Conservation (phyloP, 1,139 yeast genomes). For the Lodderomyces metapsilosis region DNA sequence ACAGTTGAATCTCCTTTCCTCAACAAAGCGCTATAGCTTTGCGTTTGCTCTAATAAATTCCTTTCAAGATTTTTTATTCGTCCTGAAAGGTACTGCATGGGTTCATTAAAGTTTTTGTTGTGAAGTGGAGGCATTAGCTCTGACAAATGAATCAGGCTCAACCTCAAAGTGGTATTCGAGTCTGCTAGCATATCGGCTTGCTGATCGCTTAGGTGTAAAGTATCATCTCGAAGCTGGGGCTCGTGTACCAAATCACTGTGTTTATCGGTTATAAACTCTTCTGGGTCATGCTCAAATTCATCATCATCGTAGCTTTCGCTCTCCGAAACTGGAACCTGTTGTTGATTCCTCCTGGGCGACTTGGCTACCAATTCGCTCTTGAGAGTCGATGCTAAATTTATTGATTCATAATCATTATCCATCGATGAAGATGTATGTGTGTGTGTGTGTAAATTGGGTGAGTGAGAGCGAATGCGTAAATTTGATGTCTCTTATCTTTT, state of each 20-base stretch:
- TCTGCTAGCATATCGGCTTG: background rate
- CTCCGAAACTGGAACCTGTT: constrained; percentile 10
- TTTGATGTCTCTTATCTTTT: no score
- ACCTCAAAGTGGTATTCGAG: background rate
- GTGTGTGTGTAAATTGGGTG: no score
- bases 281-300: constrained; percentile 23
- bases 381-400: constrained; percentile 14
- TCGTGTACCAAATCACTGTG: constrained; percentile 1
- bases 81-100: constrained; percentile 15
- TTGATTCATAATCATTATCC: constrained; percentile 15
- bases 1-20: constrained; percentile 34
- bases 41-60: constrained; percentile 10
- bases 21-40: constrained; percentile 16
- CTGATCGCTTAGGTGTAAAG: background rate
- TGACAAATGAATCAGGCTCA: background rate
- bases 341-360: constrained; percentile 10
- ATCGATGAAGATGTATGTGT: constrained; percentile 1
- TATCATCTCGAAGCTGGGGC: background rate
- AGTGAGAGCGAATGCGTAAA: no score
- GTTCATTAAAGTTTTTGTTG: constrained; percentile 5
- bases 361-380: constrained; percentile 6
- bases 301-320: constrained; percentile 11
- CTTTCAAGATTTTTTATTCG: constrained; percentile 9
- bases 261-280: constrained; percentile 17
- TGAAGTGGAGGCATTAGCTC: background rate